Conservation (phyloP, 148 eudicot species). For the Cornus suecica region DNA sequence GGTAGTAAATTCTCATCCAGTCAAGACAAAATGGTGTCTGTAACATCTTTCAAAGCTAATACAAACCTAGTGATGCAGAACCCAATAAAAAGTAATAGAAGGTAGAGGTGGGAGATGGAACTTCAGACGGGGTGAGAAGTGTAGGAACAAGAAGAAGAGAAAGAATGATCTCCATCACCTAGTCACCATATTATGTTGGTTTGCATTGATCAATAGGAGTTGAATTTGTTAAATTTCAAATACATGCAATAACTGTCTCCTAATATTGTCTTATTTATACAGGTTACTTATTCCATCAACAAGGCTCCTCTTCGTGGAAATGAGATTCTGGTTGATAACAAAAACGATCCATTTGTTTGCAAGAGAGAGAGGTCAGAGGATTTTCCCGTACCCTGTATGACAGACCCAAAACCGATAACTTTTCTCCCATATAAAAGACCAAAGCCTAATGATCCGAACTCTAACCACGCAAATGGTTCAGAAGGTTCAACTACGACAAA, state of each 20-base stretch:
- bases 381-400: constrained; percentile 15
- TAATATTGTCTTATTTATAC: constrained; percentile 1
- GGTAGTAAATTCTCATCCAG: too few species aligned
- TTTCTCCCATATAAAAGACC: constrained; percentile 49
- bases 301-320: constrained; percentile 31
- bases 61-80: too few species aligned
- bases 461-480: constrained; percentile 57
- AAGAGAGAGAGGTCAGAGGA: constrained; percentile 61
- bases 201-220: too few species aligned
- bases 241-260: neutral
- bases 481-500: constrained; percentile 66
- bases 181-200: too few species aligned
- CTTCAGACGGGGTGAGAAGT: too few species aligned
- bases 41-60: too few species aligned
- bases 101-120: too few species aligned
- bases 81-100: too few species aligned
- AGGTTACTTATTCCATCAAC: constrained; percentile 39
- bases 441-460: constrained; percentile 49
- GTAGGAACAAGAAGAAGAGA: too few species aligned
- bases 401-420: constrained; percentile 51
- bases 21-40: too few species aligned
- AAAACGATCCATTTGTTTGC: constrained; percentile 40
- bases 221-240: too few species aligned
- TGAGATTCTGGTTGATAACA: constrained; percentile 34
- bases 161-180: too few species aligned